Evolutionary conservation across 108 stramenopile genomes (phyloP), one percentile per base, ranked within the genome.

Genomic region (Fragilaria radians): DNA sequence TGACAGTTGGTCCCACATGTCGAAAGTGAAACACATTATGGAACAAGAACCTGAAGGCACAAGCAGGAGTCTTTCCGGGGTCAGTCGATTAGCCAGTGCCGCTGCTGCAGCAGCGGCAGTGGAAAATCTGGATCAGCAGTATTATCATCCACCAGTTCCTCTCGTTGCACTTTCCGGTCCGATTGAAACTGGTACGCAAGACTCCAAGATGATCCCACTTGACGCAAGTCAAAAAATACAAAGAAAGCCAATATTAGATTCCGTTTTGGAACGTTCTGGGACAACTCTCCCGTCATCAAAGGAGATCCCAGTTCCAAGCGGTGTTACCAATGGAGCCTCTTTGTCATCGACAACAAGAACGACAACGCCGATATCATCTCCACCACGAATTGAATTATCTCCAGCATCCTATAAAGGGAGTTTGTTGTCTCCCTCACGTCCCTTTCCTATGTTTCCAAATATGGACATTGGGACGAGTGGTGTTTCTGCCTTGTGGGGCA

Each of bases 1-100:
- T 9, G 69, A 71, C 4, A n/a, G n/a, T n/a, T 71, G 65, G 69
- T 70, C 71, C 4, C 76, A 78, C 48, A 57, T 70, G 54, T 66
- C 77, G n/a, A 24, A 65, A 4, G 34, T 78, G 50, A 62, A 79
- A 28, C 47, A 57, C n/a, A 61, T 79, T 56, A 52, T 79, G 48
- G 70, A 67, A 7, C 59, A 75, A 32, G 70, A 65, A 19, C 42
- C 54, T 14, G 66, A 64, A 25, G 68, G 49, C 42, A 42, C 11
- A 7, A n/a, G n/a, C n/a, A n/a, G n/a, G n/a, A 42, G 36, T 42
- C 14, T 42, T 11, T 42, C 36, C 36, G 36, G 36, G 14, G 36
- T 42, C 11, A 42, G 14, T 42, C 36, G 14, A 11, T 42, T 42
- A 14, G 36, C 36, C 7, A 42, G 36, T 42, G 36, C 47, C 5